Conservation (phyloP, 2,329 filamentous ascomycete species). For the Phialophora macrospora region DNA sequence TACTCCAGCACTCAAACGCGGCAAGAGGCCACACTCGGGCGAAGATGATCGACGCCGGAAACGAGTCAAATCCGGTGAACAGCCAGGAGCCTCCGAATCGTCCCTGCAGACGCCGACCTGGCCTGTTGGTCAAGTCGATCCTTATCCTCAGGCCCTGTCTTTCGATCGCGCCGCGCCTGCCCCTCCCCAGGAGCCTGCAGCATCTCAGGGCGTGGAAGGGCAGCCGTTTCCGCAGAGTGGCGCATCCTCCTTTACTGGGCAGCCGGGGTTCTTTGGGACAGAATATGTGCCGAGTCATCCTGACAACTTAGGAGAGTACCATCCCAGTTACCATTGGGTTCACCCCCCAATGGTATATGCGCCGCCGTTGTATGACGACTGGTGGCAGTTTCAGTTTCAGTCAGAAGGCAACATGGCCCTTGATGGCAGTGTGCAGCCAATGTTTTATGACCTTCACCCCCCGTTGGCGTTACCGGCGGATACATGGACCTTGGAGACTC, state of each 20-base stretch:
- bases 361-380: slow-evolving; percentile 28
- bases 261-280: slow-evolving; percentile 18
- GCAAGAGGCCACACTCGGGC: slow-evolving; percentile 8
- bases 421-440: slow-evolving; percentile 10
- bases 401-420: slow-evolving; percentile 10
- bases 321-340: slow-evolving; percentile 20
- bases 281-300: slow-evolving; percentile 16
- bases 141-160: slow-evolving; percentile 23
- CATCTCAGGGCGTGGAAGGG: slow-evolving; percentile 20
- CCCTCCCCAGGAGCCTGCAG: slow-evolving; percentile 20
- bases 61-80: slow-evolving; percentile 7
- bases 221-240: slow-evolving; percentile 20
- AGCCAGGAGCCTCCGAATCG: slow-evolving; percentile 5
- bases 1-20: slow-evolving; percentile 16
- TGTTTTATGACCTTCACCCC: slow-evolving; percentile 8
- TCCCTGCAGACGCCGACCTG: slow-evolving; percentile 12
- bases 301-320: slow-evolving; percentile 8
- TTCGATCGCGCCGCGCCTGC: slow-evolving; percentile 17
- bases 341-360: slow-evolving; percentile 26
- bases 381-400: slow-evolving; percentile 22
- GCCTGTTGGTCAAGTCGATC: slow-evolving; percentile 13
- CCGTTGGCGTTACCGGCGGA: slow-evolving; percentile 1
- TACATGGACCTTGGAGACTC: not conserved
- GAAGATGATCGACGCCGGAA: slow-evolving; percentile 17
- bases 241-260: slow-evolving; percentile 27